Percentiles rank a stretch among this genome's conserved stretches.
Conservation (phyloP, 2,329 filamentous ascomycete genomes). For the Fusarium transvaalense region DNA sequence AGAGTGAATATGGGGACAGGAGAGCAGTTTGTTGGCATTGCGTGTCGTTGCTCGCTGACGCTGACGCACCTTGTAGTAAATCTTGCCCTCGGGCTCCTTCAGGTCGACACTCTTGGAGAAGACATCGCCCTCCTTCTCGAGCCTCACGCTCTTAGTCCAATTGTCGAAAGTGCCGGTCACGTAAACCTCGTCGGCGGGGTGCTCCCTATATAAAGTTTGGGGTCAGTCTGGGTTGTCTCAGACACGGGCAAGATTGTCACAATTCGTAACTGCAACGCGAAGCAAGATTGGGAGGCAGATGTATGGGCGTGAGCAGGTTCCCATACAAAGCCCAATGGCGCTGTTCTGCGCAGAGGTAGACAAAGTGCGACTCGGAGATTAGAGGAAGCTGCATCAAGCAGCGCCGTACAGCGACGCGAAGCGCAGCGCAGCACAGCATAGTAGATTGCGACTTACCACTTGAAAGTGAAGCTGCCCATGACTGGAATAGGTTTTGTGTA, state of each 20-base stretch:
- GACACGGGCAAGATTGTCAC: slow-evolving; percentile 31
- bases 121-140: slow-evolving; percentile 78
- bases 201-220: slow-evolving; percentile 71
- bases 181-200: slow-evolving; percentile 86
- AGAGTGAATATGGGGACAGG: slow-evolving; percentile 23
- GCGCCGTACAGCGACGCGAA: slow-evolving; percentile 21
- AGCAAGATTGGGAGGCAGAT: slow-evolving; percentile 10
- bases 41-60: slow-evolving; percentile 26
- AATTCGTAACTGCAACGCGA: slow-evolving; percentile 23
- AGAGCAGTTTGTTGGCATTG: slow-evolving; percentile 17
- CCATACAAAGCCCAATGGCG: slow-evolving; percentile 34
- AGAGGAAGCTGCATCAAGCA: slow-evolving; percentile 21
- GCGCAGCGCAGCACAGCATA: neutral
- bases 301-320: slow-evolving; percentile 7
- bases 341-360: slow-evolving; percentile 20
- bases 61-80: slow-evolving; percentile 89
- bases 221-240: slow-evolving; percentile 46
- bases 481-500: slow-evolving; percentile 47
- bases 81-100: slow-evolving; percentile 74
- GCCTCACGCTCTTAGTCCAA: slow-evolving; percentile 88
- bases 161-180: slow-evolving; percentile 97
- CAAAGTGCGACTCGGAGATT: slow-evolving; percentile 17
- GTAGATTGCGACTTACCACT: slow-evolving; percentile 67
- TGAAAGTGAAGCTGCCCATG: slow-evolving; percentile 78
- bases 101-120: slow-evolving; percentile 88